These are phyloP conservation scores for Exophiala spinifera DNA, from an alignment of 2,329 filamentous ascomycete species.

Conservation along the genomic window DNA sequence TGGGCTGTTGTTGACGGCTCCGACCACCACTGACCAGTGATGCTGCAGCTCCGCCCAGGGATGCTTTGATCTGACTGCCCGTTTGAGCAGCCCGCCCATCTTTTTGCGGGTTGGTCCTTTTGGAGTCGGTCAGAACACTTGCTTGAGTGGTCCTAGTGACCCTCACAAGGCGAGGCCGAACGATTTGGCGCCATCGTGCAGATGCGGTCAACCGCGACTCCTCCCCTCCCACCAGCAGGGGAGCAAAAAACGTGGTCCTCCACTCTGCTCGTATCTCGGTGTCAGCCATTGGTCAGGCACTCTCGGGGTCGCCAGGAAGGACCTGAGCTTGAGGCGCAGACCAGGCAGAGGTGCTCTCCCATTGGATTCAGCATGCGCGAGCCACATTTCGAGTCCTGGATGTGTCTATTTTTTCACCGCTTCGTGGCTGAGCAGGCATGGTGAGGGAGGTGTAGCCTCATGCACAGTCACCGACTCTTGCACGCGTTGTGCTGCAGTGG, in stretches of 20 bases:
- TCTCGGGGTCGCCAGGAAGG: conserved; percentile 14
- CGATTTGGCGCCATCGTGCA: conserved; percentile 26
- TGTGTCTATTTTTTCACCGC: conserved; percentile 21
- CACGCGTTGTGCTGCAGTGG: conserved; percentile 1
- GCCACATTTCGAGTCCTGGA: conserved; percentile 9
- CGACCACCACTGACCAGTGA: conserved; percentile 2
- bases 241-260: conserved; percentile 18
- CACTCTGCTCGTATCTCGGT: neutral
- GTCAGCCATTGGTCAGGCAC: conserved; percentile 5
- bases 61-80: conserved; percentile 3
- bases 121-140: conserved; percentile 3
- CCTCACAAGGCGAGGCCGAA: conserved; percentile 22
- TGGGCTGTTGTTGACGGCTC: neutral
- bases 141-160: conserved; percentile 2
- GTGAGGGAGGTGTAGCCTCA: neutral
- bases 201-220: conserved; percentile 20
- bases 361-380: conserved; percentile 12
- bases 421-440: neutral
- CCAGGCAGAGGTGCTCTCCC: neutral
- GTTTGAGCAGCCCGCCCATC: conserved; percentile 8
- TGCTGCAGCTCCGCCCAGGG: neutral
- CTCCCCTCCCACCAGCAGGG: conserved; percentile 2
- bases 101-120: conserved; percentile 9
- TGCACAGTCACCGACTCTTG: conserved; percentile 6
- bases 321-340: conserved; percentile 13